Evolutionary conservation across 2,329 filamentous ascomycete species (phyloP).

Genomic region (Xylariales sp.): DNA sequence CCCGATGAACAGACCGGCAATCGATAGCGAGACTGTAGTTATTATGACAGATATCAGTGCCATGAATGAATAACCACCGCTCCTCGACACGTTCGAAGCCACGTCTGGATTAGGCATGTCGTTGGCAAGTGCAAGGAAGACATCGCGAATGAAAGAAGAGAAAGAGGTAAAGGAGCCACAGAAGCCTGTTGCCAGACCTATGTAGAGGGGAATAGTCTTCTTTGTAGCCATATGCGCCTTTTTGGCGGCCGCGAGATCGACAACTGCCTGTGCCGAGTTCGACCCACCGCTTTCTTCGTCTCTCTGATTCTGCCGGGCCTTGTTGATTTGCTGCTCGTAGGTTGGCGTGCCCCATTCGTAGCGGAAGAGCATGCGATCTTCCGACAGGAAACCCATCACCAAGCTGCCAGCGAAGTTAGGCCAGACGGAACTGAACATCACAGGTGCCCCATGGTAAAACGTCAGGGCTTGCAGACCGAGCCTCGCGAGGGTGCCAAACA

Average conservation of each 20-base stretch:
- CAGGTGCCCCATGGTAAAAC: constrained; percentile 70
- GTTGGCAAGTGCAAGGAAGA: constrained; percentile 76
- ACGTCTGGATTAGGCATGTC: constrained; percentile 52
- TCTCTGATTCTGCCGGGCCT: constrained; percentile 24
- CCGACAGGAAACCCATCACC: constrained; percentile 78
- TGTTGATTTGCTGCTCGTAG: constrained; percentile 29
- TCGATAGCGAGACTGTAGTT: constrained; percentile 64
- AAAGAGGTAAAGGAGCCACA: constrained; percentile 90
- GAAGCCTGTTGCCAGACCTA: constrained; percentile 81
- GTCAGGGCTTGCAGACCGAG: constrained; percentile 77
- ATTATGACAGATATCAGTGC: constrained; percentile 74
- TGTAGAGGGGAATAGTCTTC: constrained; percentile 84
- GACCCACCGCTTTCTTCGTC: constrained; percentile 32
- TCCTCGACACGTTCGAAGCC: constrained; percentile 42
- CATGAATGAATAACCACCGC: constrained; percentile 78
- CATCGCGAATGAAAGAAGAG: constrained; percentile 77
- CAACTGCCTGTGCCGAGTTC: constrained; percentile 9
- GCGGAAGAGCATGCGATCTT: constrained; percentile 73
- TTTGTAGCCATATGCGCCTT: constrained; percentile 62
- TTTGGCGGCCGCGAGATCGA: constrained; percentile 40
- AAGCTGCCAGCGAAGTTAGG: constrained; percentile 80
- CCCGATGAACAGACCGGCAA: constrained; percentile 67
- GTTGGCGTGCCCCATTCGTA: constrained; percentile 55
- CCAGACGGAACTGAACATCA: constrained; percentile 76
- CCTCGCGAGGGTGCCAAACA: constrained; percentile 79